phyloP scores from a whole-genome alignment of 495 filamentous ascomycete genomes.

The Neurospora hispaniola region DNA sequence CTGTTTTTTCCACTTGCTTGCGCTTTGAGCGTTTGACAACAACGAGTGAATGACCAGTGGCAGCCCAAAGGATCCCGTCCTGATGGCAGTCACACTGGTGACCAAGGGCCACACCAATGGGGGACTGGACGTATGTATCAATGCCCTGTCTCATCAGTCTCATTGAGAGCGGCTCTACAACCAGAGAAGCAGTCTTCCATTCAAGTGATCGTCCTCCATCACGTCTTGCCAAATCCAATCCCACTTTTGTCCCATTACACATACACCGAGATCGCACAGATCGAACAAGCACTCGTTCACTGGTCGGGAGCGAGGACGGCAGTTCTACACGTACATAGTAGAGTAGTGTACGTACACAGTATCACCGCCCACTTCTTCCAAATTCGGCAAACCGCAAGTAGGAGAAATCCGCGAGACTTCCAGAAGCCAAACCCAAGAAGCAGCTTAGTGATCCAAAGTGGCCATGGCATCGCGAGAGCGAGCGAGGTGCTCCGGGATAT shows the following conservation, averaged over 20 bases:
- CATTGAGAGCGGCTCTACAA: not conserved
- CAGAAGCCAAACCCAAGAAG: not conserved
- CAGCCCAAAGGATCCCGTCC: not conserved
- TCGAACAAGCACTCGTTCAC: not conserved
- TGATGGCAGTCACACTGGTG: not conserved
- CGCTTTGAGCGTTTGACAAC: not conserved
- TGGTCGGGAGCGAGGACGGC: not conserved
- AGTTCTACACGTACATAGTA: too few relatives aligned
- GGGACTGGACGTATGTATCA: not conserved
- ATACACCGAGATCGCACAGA: not conserved
- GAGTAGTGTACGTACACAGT: not conserved
- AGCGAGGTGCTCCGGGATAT: not conserved
- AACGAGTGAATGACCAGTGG: not conserved
- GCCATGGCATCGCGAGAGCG: not conserved
- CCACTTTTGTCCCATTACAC: not conserved
- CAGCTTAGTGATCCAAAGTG: not conserved
- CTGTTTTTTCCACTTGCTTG: not conserved
- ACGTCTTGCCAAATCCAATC: not conserved
- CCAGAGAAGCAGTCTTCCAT: not conserved
- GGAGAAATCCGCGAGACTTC: not conserved
- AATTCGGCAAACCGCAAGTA: not conserved
- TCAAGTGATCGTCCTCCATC: not conserved
- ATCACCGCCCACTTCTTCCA: not conserved
- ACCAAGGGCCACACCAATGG: not conserved
- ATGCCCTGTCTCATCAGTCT: not conserved